Base-by-base conservation (phyloP, 1,139 yeast genomes). In the Saccharomyces pastorianus region DNA sequence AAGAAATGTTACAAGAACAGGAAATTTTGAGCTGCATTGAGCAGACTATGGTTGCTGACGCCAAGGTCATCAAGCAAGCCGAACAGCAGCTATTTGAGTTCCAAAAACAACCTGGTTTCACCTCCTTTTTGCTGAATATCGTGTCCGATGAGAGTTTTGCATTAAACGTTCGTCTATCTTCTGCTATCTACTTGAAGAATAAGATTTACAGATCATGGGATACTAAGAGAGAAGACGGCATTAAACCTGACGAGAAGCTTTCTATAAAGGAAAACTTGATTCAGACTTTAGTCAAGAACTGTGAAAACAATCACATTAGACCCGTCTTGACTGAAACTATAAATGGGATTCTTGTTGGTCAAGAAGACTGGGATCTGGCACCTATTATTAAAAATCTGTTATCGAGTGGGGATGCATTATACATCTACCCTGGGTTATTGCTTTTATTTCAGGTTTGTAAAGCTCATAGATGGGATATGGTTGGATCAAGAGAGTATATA, bases 1-100 rank as follows among this genome's bases (percentile, higher is more conserved):
- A 13, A 14, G 53, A 54, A 47, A 67, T 67, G 70, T 59, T 87
- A 84, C 88, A 88, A 69, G 82, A 85, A 56, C 76, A 79, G 61
- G 77, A 78, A 34, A 78, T 89, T 55, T 80, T 88, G 65, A 78
- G 78, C 59, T 86, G 93, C 69, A 86, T 93, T 62, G 79, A 85
- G 51, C 90, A 86, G 28, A 89, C 98, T 0, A 76, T 93, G 57
- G 86, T 85, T 61, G 82, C 90, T 1, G 84, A 86, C 64, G 85
- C 81, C 48, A 71, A 72, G 41, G 71, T 80, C 41, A 80, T 96
- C 62, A 78, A 76, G 58, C 79, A 80, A 51, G 95, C 96, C 0
- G 98, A 91, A 69, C 63, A 67, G 7, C 80, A 85, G 63, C 78
- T 91, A 51, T 73, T 73, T 49, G 79, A 78, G 60, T 78, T 82